Conservation (phyloP, 768 basidiomycete species). For the Lyophyllum decastes region DNA sequence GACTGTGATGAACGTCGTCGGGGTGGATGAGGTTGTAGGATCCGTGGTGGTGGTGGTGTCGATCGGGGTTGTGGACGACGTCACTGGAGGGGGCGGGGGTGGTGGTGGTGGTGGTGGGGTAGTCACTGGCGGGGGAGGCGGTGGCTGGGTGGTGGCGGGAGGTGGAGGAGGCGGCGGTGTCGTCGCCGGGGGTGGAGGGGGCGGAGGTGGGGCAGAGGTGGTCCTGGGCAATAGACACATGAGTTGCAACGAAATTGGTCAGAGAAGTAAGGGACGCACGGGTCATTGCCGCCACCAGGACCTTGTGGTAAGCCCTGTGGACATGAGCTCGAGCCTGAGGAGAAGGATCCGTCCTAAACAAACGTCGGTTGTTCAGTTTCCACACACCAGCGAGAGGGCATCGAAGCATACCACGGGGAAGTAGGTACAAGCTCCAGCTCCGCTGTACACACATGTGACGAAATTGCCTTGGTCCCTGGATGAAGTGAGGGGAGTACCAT, state of each 20-base stretch:
- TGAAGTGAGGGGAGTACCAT: slow-evolving; percentile 6
- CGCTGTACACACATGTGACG: slow-evolving; percentile 10
- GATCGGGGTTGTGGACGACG: neutral
- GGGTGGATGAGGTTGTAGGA: neutral
- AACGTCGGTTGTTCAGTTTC: neutral
- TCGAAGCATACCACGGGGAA: slow-evolving; percentile 9
- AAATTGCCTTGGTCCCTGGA: slow-evolving; percentile 1
- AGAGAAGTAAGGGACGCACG: neutral
- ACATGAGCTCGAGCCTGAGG: slow-evolving; percentile 7
- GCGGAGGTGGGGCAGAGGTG: neutral
- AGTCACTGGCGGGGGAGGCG: neutral
- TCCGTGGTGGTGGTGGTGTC: neutral
- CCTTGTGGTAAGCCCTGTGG: slow-evolving; percentile 9
- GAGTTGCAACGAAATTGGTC: neutral
- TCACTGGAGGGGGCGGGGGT: neutral
- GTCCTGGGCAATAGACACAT: neutral
- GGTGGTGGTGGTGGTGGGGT: neutral
- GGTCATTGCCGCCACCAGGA: no score
- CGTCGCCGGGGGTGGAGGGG: neutral
- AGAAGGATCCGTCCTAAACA: slow-evolving; percentile 11
- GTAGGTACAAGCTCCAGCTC: slow-evolving; percentile 4
- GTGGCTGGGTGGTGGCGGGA: neutral
- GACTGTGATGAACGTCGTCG: neutral
- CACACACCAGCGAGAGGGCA: no score
- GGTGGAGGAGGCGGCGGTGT: neutral